Evolutionary conservation across 331 rosid genomes (phyloP).

Genomic region (Acacia pycnantha): DNA sequence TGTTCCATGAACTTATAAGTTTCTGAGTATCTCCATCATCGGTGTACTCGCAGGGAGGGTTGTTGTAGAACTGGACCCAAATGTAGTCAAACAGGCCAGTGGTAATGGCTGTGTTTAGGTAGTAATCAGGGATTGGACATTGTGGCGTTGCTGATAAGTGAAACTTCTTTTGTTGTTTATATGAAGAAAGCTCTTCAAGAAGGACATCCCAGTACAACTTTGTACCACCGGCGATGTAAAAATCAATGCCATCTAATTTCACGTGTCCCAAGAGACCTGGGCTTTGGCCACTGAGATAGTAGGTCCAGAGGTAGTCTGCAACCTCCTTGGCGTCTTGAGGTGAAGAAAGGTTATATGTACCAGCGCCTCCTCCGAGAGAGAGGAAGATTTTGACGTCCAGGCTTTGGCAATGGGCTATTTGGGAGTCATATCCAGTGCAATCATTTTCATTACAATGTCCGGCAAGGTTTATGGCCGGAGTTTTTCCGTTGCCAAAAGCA

Average conservation of each 20-base stretch:
- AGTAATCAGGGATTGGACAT: conserved; percentile 37
- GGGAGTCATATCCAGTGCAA: too few relatives aligned
- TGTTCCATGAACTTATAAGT: background rate
- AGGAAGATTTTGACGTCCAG: too few relatives aligned
- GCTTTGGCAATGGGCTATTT: too few relatives aligned
- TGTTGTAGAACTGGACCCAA: conserved; percentile 52
- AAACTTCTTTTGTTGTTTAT: background rate
- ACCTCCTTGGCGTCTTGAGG: background rate
- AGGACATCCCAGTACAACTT: conserved; percentile 32
- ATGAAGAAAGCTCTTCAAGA: conserved; percentile 1
- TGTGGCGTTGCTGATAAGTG: conserved; percentile 47
- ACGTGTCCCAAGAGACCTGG: conserved; percentile 28
- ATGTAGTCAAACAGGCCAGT: conserved; percentile 47
- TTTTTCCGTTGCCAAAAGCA: conserved; percentile 19
- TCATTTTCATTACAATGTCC: too few relatives aligned
- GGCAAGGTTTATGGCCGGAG: conserved; percentile 17
- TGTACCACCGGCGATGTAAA: conserved; percentile 21
- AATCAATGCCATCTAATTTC: conserved; percentile 39
- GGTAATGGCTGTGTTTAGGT: conserved; percentile 31
- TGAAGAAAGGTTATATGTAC: too few relatives aligned
- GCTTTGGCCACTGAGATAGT: background rate
- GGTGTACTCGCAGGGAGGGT: conserved; percentile 30
- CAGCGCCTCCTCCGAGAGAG: too few relatives aligned
- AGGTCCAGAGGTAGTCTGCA: background rate
- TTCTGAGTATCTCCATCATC: background rate